Conservation (phyloP, 371 early-diverging fungal species). For the Mucor irregularis region DNA sequence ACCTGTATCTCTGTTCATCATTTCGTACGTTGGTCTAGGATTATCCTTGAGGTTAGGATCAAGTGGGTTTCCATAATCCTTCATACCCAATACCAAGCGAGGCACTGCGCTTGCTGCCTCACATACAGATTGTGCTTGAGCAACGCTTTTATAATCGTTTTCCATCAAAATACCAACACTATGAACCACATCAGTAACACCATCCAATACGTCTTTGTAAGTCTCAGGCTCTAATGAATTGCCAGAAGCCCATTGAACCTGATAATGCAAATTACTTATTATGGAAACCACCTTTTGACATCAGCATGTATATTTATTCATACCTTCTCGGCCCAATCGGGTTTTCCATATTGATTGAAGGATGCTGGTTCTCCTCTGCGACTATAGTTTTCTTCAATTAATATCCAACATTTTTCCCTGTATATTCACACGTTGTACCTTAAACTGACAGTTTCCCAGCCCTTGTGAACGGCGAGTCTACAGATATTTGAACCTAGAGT, state of each 20-base stretch:
- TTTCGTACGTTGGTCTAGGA: constrained; percentile 53
- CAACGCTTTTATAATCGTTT: constrained; percentile 65
- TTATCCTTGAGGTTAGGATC: constrained; percentile 21
- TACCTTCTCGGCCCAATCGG: constrained; percentile 50
- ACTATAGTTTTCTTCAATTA: constrained; percentile 37
- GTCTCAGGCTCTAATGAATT: constrained; percentile 64
- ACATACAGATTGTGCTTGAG: constrained; percentile 48
- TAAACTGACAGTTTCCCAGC: constrained; percentile 78
- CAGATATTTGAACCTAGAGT: constrained; percentile 62
- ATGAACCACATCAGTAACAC: constrained; percentile 70
- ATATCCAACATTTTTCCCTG: too few species aligned
- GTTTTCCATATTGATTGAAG: constrained; percentile 29
- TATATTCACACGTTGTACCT: constrained; percentile 50
- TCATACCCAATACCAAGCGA: constrained; percentile 30
- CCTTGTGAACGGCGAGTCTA: constrained; percentile 59
- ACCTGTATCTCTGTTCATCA: constrained; percentile 77
- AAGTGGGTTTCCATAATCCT: constrained; percentile 49
- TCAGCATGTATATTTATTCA: background rate
- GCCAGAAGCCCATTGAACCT: constrained; percentile 69
- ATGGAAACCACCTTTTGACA: background rate
- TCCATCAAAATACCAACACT: constrained; percentile 75
- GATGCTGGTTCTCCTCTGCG: constrained; percentile 52
- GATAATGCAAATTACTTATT: background rate
- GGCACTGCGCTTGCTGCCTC: constrained; percentile 33
- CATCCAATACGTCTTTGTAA: constrained; percentile 54